A percentile compares a stretch with the other conserved stretches of the same genome.
phyloP scores from a whole-genome alignment of 768 basidiomycete species.

The Nevesoporus exiguus region DNA sequence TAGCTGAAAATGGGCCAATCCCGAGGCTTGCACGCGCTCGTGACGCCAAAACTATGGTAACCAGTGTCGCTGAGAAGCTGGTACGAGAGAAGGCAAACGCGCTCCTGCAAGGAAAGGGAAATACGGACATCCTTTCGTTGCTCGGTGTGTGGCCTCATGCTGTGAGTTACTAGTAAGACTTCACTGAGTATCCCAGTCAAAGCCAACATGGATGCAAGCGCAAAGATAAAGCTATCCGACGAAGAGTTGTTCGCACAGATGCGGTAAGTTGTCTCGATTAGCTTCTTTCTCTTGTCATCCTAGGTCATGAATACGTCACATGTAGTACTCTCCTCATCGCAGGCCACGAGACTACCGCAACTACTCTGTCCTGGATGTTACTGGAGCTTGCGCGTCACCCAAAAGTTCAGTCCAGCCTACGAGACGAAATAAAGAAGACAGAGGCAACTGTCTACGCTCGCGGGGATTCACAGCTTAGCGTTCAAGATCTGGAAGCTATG shows the following conservation, averaged over 20 bases:
- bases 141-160: conserved; percentile 31
- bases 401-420: conserved; percentile 54
- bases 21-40: conserved; percentile 1
- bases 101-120: conserved; percentile 12
- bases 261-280: conserved; percentile 5
- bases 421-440: conserved; percentile 29
- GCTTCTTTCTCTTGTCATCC: neutral
- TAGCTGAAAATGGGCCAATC: neutral
- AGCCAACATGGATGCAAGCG: conserved; percentile 22
- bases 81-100: conserved; percentile 5
- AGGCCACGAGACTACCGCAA: conserved; percentile 60
- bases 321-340: conserved; percentile 44
- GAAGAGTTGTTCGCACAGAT: conserved; percentile 16
- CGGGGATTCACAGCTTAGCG: neutral
- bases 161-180: neutral
- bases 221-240: conserved; percentile 14
- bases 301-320: neutral
- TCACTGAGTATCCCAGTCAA: conserved; percentile 9
- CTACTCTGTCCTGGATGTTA: conserved; percentile 53
- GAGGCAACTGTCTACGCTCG: neutral
- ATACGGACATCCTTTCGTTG: conserved; percentile 24
- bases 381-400: conserved; percentile 57
- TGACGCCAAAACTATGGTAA: neutral
- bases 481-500: conserved; percentile 48
- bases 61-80: conserved; percentile 1